Evolutionary conservation across 106 monocot genomes (phyloP), one percentile per base, ranked within the genome.

Genomic region (Vanilla planifolia): DNA sequence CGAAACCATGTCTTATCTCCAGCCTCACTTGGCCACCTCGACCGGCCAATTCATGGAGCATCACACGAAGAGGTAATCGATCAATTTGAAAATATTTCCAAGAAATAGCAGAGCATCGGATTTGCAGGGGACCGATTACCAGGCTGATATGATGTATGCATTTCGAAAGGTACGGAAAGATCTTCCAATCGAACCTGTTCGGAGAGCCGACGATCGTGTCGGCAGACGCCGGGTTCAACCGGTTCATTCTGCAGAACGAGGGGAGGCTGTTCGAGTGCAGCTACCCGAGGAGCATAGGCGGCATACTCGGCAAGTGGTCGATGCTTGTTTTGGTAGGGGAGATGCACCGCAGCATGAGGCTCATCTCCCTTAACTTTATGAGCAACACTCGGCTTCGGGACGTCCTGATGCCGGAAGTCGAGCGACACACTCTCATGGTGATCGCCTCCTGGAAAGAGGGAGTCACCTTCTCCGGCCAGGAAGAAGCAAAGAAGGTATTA

Each of bases 161-260:
- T n/a, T n/a, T n/a, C n/a, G n/a, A n/a, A n/a, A 87, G 92, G 71
- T 76, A 79, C 36, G 84, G 92, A 37, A 88, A 79, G 79, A 79
- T 93, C 24, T 93, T 70, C 46, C 30, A 73, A 21, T 76, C 81
- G 64, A 78, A 71, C 46, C 55, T 93, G 8, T 82, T 93, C 43
- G 92, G 88, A 0, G 66, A 77, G 46, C 88, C 73, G 29, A 80
- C 88, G 42, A 71, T 93, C 32, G 88, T 93, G 1, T 93, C 92
- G 19, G 81, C 88, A 0, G 92, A 93, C 30, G 51, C 76, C 0
- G 79, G 76, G 14, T 44, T 93, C 33, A 93, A 93, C 73, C 71
- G 81, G 21, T 85, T 75, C 68, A 63, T 88, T 8, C 74, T 93
- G 2, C 81, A 83, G 57, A 85, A 79, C 40, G 92, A 93, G 63